Evolutionary conservation across 2,329 filamentous ascomycete genomes (phyloP), one percentile per base, ranked within the genome.

Genomic region (Ascochyta lentis): DNA sequence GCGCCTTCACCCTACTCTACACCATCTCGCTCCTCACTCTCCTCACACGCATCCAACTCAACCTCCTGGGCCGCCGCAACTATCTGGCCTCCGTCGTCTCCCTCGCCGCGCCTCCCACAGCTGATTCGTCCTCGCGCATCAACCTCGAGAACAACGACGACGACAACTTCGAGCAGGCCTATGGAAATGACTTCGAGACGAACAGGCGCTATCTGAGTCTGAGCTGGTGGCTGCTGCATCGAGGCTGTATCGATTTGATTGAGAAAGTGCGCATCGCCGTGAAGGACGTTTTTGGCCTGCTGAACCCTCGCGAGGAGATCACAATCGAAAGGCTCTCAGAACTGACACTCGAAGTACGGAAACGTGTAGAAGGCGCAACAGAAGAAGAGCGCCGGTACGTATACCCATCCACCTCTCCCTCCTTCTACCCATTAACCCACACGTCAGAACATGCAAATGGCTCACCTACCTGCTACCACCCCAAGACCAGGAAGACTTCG

Each of bases 201-300:
- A 99, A 99, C 77, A 85, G 93, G 66, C 90, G 91, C 70, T 99
- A 98, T 72, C 82, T 99, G 44, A 96, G 93, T 37, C 96, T 98
- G 75, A 96, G 92, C 77, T 99, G 95, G 95, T 99, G 94, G 93
- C 80, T 99, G 42, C 82, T 99, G 43, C 94, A 99, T 77, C 86
- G 87, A 63, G 95, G 95, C 39, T 98, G 92, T 88, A 86, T 87
- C 63, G 86, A 92, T 54, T 80, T 98, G 53, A 89, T 92, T 83
- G 82, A 86, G 53, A 89, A 88, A 61, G 93, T 99, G 43, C 88
- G 92, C 71, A 80, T 81, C n/a, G 92, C 92, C 4, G 95, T 99
- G 23, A 89, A 89, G 66, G 89, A 96, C 49, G 90, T 94, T 23
- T 98, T 97, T 75, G 91, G 92, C n/a, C 83, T 86, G 59, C 80